These are phyloP conservation scores for Hypericum perforatum DNA, from an alignment of 345 rosid species.

Conservation along the genomic window DNA sequence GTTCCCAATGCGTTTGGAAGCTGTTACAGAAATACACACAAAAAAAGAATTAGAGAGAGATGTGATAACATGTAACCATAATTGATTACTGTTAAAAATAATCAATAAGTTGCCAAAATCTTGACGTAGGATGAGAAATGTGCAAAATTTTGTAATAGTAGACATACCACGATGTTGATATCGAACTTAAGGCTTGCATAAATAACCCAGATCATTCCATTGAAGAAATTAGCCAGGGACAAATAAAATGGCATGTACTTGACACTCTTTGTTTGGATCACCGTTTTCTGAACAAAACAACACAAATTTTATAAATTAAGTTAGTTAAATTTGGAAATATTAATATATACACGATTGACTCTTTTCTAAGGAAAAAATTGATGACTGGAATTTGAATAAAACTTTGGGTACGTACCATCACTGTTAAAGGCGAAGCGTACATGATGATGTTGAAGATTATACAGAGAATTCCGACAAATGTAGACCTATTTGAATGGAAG, in stretches of 20 bases:
- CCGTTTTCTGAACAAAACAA: conserved; percentile 21
- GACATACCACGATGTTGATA: conserved; percentile 32
- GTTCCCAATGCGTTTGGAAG: neutral
- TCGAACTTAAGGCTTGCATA: conserved; percentile 33
- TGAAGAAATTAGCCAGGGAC: conserved; percentile 29
- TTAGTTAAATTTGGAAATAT: too few relatives aligned
- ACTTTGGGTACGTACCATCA: too few relatives aligned
- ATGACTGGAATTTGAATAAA: too few relatives aligned
- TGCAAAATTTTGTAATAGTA: neutral
- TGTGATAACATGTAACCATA: too few relatives aligned
- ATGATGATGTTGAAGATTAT: too few relatives aligned
- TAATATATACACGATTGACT: too few relatives aligned
- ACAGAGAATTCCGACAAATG: too few relatives aligned
- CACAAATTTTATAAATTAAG: too few relatives aligned
- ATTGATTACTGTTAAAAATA: too few relatives aligned
- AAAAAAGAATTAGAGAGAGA: neutral
- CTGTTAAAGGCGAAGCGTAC: too few relatives aligned
- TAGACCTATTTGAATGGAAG: too few relatives aligned
- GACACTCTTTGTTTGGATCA: conserved; percentile 34
- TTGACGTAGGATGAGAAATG: neutral
- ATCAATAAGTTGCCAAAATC: neutral
- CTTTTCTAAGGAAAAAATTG: too few relatives aligned
- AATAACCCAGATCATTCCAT: conserved; percentile 31
- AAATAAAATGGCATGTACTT: conserved; percentile 49
- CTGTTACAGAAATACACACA: neutral